Conservation (phyloP, 768 basidiomycete species). For the Dendrothele bispora region DNA sequence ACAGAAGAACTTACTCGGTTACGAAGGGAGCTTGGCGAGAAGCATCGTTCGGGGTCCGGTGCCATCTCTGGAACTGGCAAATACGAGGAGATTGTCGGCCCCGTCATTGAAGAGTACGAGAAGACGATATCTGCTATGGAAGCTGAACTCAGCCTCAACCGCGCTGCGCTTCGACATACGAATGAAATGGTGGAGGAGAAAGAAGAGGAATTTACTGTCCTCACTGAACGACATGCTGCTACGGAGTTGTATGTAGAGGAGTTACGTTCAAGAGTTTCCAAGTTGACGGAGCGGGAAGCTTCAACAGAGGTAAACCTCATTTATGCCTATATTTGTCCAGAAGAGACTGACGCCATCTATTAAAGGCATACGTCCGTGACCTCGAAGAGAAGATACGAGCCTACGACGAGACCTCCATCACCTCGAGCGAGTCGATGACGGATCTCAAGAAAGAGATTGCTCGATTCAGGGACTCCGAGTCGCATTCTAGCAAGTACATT, state of each 20-base stretch:
- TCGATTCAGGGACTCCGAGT: constrained; percentile 75
- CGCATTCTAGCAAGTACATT: constrained; percentile 75
- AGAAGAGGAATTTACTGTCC: constrained; percentile 69
- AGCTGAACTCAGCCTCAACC: constrained; percentile 83
- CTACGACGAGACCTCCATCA: constrained; percentile 76
- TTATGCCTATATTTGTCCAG: no score
- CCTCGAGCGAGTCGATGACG: constrained; percentile 74
- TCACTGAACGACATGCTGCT: constrained; percentile 69
- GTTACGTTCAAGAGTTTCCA: constrained; percentile 73
- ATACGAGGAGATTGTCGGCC: constrained; percentile 93
- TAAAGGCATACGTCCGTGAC: constrained; percentile 88
- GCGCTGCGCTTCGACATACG: constrained; percentile 84
- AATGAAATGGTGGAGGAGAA: constrained; percentile 94
- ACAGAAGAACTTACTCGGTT: constrained; percentile 85
- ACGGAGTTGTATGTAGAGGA: constrained; percentile 90
- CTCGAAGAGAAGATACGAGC: constrained; percentile 89
- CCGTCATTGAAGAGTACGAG: constrained; percentile 98
- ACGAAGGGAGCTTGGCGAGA: constrained; percentile 76
- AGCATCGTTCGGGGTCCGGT: constrained; percentile 62
- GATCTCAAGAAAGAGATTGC: constrained; percentile 84
- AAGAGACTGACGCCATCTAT: no score
- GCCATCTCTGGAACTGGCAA: constrained; percentile 68
- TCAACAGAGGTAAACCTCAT: constrained; percentile 77
- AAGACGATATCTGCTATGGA: constrained; percentile 95
- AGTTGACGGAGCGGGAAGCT: constrained; percentile 84